Evolutionary conservation across 139 green algal genomes (phyloP).

Genomic region (Pedinophyceae sp.): DNA sequence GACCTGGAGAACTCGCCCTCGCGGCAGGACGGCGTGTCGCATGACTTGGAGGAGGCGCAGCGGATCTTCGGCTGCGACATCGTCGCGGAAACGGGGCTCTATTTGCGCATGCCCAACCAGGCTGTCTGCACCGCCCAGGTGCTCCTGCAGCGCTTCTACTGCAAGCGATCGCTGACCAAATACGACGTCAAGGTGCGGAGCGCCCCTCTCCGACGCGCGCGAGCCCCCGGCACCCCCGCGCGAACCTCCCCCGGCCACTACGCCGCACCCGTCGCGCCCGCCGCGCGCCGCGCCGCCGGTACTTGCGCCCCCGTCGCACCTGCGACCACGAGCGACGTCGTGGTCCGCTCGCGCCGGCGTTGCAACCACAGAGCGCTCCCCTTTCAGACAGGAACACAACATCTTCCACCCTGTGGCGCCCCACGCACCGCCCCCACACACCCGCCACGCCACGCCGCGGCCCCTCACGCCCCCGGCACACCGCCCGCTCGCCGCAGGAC

Average conservation of each 20-base stretch:
- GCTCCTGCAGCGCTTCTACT: constrained; percentile 86
- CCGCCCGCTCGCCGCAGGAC: constrained; percentile 27
- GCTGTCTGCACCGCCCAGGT: constrained; percentile 79
- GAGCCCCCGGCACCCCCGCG: no score
- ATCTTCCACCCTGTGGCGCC: no score
- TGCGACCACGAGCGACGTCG: neutral
- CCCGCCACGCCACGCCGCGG: no score
- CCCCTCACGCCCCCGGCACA: no score
- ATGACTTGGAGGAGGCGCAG: constrained; percentile 43
- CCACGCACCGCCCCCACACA: no score
- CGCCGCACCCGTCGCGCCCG: no score
- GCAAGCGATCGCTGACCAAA: constrained; percentile 62
- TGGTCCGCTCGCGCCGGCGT: neutral
- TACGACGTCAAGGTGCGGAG: constrained; percentile 62
- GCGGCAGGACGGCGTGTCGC: constrained; percentile 47
- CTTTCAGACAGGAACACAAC: no score
- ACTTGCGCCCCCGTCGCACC: no score
- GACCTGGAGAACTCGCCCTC: constrained; percentile 48
- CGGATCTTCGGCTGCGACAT: constrained; percentile 63
- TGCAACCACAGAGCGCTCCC: no score
- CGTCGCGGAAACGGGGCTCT: constrained; percentile 37
- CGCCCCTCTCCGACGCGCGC: neutral
- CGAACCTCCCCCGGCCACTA: neutral
- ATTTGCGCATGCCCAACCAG: constrained; percentile 58
- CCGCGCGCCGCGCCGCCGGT: no score